Evolutionary conservation across 108 stramenopile species (phyloP).

Genomic region (Seminavis robusta): DNA sequence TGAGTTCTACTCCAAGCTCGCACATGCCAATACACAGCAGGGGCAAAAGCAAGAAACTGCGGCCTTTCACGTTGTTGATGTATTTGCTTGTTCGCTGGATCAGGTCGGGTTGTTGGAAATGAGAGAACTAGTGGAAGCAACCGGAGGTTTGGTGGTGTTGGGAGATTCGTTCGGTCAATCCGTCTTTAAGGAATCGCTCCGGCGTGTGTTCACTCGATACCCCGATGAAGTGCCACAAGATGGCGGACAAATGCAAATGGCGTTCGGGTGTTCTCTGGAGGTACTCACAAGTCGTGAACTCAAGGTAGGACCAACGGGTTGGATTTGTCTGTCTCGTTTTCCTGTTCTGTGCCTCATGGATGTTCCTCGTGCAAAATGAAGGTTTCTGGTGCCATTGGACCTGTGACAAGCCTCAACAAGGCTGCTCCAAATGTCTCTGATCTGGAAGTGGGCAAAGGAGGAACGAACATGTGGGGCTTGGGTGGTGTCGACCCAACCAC

Average conservation of each 20-base stretch:
- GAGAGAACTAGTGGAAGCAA: constrained; percentile 88
- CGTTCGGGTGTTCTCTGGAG: constrained; percentile 91
- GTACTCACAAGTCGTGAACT: constrained; percentile 92
- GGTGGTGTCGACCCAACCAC: constrained; percentile 94
- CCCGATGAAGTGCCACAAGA: constrained; percentile 83
- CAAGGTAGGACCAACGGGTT: constrained; percentile 81
- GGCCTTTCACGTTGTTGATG: constrained; percentile 92
- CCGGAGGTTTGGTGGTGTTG: constrained; percentile 96
- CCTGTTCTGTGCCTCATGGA: too few relatives aligned
- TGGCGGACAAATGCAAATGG: constrained; percentile 90
- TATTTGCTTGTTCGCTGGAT: constrained; percentile 98
- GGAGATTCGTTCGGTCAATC: constrained; percentile 97
- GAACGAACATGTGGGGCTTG: constrained; percentile 97
- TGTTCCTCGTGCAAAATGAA: too few relatives aligned
- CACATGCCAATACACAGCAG: constrained; percentile 38
- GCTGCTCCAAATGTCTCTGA: constrained; percentile 90
- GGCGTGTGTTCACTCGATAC: constrained; percentile 87
- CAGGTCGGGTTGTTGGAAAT: constrained; percentile 98
- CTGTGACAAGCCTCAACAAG: constrained; percentile 87
- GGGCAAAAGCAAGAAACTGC: constrained; percentile 19
- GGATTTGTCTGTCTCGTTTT: too few relatives aligned
- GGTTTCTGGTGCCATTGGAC: constrained; percentile 83
- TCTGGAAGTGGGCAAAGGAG: constrained; percentile 94
- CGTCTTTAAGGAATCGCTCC: constrained; percentile 97
- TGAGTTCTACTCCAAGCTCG: constrained; percentile 90